Conservation (phyloP, 2,329 filamentous ascomycete species). For the Botryotinia globosa region DNA sequence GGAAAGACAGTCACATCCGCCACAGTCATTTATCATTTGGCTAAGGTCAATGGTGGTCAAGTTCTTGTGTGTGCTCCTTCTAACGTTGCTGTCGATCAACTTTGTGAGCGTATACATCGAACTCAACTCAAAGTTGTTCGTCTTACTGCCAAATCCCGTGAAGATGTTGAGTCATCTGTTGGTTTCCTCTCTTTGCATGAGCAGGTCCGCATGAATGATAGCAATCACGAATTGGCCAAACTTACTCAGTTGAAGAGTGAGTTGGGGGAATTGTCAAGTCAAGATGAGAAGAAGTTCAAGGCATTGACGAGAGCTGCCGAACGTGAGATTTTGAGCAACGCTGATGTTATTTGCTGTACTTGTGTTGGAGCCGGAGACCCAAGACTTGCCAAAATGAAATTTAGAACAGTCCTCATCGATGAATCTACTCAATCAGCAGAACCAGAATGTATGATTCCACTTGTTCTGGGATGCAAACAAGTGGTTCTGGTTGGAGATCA, state of each 20-base stretch:
- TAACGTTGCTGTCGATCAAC: conserved; percentile 96
- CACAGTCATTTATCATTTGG: conserved; percentile 96
- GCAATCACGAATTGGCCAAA: conserved; percentile 89
- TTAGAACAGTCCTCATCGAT: conserved; percentile 95
- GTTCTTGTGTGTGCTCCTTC: conserved; percentile 96
- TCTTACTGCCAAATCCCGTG: conserved; percentile 96
- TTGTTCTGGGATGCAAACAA: conserved; percentile 97
- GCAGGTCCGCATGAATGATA: conserved; percentile 96
- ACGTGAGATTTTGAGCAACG: conserved; percentile 89
- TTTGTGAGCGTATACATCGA: conserved; percentile 93
- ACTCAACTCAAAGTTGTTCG: conserved; percentile 96
- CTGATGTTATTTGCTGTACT: conserved; percentile 97
- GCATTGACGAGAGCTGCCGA: conserved; percentile 91
- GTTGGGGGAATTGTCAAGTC: conserved; percentile 84
- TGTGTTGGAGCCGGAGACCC: conserved; percentile 97
- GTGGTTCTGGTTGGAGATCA: conserved; percentile 98
- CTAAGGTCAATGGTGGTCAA: conserved; percentile 91
- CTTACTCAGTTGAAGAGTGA: conserved; percentile 90
- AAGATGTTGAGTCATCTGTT: conserved; percentile 98
- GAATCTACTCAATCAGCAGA: conserved; percentile 98
- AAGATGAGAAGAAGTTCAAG: conserved; percentile 98
- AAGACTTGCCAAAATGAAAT: conserved; percentile 93
- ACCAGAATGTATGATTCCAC: conserved; percentile 97
- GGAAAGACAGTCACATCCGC: conserved; percentile 98
- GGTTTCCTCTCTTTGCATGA: conserved; percentile 93